Evolutionary conservation across 495 filamentous ascomycete species (phyloP), one percentile per base, ranked within the genome.

Genomic region (Apiosordaria backusii): DNA sequence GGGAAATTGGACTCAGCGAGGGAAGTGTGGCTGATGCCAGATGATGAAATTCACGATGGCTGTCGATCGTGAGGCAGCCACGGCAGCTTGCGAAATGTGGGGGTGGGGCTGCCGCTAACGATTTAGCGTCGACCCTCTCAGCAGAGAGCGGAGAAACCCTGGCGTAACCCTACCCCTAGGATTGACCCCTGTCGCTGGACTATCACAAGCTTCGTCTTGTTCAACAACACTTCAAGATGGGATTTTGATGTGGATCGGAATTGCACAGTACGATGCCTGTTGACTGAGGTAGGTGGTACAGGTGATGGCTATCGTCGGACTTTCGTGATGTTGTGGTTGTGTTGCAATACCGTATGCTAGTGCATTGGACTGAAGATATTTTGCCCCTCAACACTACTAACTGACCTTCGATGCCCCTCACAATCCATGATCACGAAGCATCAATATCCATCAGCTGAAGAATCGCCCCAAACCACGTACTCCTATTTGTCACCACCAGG

Each of bases 11-110:
- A 18, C 57, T 65, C 63, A 65, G 63, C 63, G 19, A 7, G 29
- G 21, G n/a, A 29, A 40, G n/a, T 24, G 63, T 64, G 62, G 62
- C 62, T 64, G 62, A 53, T 35, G 40, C 54, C 19, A 2, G 27
- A 45, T 45, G 35, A 45, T 45, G 35, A 45, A 45, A 45, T 45
- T 45, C 35, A 45, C 35, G 35, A 45, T 45, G 35, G 35, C 35
- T 45, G 35, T 45, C 35, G 35, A 45, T 45, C 35, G 35, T 45
- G 35, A 45, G 35, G 35, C 35, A 45, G 35, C 35, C 35, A 45
- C 0, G 35, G 35, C 35, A 45, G 35, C 35, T 45, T 45, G 35
- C 35, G 35, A 45, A 45, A 45, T 45, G 35, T 45, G 35, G 35
- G 35, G 35, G 35, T 45, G 35, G 35, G 13, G 35, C 35, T 45